Evolutionary conservation across 306 rosid species (phyloP), one percentile per base, ranked within the genome.

Genomic region (Pyrus pyrifolia): DNA sequence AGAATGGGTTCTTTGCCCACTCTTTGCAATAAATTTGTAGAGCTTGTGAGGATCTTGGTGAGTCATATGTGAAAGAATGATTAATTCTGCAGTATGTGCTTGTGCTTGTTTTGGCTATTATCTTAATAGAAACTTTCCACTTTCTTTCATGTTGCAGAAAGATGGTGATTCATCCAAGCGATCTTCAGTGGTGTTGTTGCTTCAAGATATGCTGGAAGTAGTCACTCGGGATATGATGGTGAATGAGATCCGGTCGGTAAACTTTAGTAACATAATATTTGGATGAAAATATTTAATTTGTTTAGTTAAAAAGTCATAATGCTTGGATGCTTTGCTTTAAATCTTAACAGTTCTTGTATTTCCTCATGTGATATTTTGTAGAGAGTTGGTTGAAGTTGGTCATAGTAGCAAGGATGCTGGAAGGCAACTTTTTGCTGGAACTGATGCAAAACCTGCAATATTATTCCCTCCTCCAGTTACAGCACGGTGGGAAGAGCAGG

Each of bases 401-500:
- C 92, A 84, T 74, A 84, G 86, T 79, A 90, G 87, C 83, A 90
- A 92, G 91, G 99, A 92, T 63, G 66, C 89, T 49, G 98, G 97
- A 85, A 83, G 89, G 81, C 99, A 95, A 85, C 99, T 87, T 83
- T 95, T 95, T 84, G 97, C 97, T 67, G 99, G 99, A 33, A 86
- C 93, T 33, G 95, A 94, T 85, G 73, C 85, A 22, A 90, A 70
- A 84, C 97, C 98, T 9, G 88, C 97, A 17, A 84, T 95, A 71
- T 74, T 81, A 67, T 94, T 85, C 82, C 97, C 97, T 79, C 97
- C 99, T 19, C 49, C 82, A 70, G 88, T 86, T 74, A 90, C 97
- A 62, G 87, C 99, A 51, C 97, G 92, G 82, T 95, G 97, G 99
- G 97, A 90, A 85, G 99, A 95, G 79, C 97, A 92, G 93, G 99